A percentile compares a stretch with the other conserved stretches of the same genome.
Conservation (phyloP, 2,329 filamentous ascomycete species). For the Colletotrichum sp. region DNA sequence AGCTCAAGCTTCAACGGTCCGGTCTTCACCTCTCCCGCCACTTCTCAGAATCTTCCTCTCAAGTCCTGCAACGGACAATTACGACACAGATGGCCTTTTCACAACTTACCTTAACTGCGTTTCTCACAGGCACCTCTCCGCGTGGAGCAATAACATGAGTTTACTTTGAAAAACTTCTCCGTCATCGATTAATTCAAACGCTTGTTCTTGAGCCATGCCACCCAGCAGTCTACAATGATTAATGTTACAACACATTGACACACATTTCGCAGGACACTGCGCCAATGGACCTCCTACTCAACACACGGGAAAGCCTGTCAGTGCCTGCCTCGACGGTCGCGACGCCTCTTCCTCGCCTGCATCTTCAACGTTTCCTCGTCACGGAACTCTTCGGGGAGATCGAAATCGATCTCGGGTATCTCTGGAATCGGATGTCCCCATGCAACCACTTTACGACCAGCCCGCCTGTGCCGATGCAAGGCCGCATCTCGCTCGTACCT, state of each 20-base stretch:
- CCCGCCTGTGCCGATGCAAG: slow-evolving; percentile 73
- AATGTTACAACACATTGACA: slow-evolving; percentile 3
- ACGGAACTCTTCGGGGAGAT: slow-evolving; percentile 70
- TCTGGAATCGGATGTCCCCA: slow-evolving; percentile 87
- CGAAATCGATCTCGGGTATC: slow-evolving; percentile 72
- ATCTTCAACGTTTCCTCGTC: slow-evolving; percentile 61
- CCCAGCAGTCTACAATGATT: slow-evolving; percentile 10
- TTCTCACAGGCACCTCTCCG: background rate
- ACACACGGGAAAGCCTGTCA: slow-evolving; percentile 24
- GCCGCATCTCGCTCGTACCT: slow-evolving; percentile 81
- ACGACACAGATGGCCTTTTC: background rate
- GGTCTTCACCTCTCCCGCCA: background rate
- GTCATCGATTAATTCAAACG: slow-evolving; percentile 1
- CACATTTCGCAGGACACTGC: background rate
- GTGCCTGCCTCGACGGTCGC: slow-evolving; percentile 59
- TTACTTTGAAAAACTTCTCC: background rate
- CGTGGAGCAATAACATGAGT: background rate
- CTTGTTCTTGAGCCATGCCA: slow-evolving; percentile 17
- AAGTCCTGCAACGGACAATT: background rate
- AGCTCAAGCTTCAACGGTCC: background rate
- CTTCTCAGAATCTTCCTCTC: background rate
- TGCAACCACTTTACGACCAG: slow-evolving; percentile 73
- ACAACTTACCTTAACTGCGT: background rate
- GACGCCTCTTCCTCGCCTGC: slow-evolving; percentile 67
- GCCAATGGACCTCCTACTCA: background rate